phyloP scores from a whole-genome alignment of 2,329 filamentous ascomycete genomes.

The Meredithiella fracta region DNA sequence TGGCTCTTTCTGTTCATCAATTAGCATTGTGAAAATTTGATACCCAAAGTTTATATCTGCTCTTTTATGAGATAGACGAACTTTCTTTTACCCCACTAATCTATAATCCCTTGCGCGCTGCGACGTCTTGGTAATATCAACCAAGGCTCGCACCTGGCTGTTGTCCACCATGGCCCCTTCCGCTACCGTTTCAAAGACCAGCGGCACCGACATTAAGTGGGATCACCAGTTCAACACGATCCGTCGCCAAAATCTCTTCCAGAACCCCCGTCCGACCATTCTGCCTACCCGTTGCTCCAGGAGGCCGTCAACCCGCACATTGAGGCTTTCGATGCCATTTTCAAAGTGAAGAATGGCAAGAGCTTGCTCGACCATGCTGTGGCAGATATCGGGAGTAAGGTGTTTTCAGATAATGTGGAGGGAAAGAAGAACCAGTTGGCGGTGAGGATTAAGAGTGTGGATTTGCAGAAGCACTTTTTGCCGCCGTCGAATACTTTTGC shows the following conservation, averaged over 20 bases:
- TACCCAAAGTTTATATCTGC: background rate
- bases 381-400: slow-evolving; percentile 78
- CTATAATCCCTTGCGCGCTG: background rate
- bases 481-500: slow-evolving; percentile 73
- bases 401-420: slow-evolving; percentile 58
- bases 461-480: slow-evolving; percentile 65
- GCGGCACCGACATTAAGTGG: slow-evolving; percentile 55
- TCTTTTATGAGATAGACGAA: background rate
- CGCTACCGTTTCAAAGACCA: slow-evolving; percentile 4
- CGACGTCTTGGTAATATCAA: slow-evolving; percentile 4
- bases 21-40: background rate
- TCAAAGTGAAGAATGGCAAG: slow-evolving; percentile 23
- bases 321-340: slow-evolving; percentile 86
- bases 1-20: background rate
- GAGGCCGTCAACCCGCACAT: slow-evolving; percentile 82
- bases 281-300: slow-evolving; percentile 75
- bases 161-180: slow-evolving; percentile 11
- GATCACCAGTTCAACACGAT: slow-evolving; percentile 72
- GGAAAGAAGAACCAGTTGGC: slow-evolving; percentile 56
- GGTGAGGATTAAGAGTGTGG: slow-evolving; percentile 64
- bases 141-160: slow-evolving; percentile 2
- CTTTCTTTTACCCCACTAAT: background rate
- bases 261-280: slow-evolving; percentile 75
- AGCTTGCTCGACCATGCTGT: slow-evolving; percentile 52
- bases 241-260: slow-evolving; percentile 75